phyloP scores from a whole-genome alignment of 352 stramenopile species.

The Pythium biforme region DNA sequence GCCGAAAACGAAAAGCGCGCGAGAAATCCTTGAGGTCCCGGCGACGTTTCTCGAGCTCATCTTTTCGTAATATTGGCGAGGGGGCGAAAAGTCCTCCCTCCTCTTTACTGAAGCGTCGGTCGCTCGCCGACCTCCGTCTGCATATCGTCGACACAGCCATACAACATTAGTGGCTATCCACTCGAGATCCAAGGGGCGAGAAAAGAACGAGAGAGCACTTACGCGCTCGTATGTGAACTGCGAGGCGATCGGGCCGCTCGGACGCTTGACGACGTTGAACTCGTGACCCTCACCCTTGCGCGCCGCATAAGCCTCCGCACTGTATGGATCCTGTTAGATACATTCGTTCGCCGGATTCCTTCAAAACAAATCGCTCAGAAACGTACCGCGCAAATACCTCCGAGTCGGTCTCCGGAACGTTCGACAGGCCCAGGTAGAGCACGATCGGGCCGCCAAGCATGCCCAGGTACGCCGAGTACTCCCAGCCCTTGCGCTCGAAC shows the following conservation, averaged over 20 bases:
- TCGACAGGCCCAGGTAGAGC: constrained; percentile 75
- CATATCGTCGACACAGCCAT: background rate
- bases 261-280: constrained; percentile 43
- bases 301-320: constrained; percentile 54
- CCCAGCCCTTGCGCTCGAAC: constrained; percentile 82
- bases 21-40: background rate
- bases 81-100: background rate
- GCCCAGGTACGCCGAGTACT: constrained; percentile 79
- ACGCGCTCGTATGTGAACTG: constrained; percentile 56
- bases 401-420: constrained; percentile 81
- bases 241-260: constrained; percentile 41
- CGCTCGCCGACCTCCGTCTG: constrained; percentile 61
- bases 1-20: background rate
- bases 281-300: constrained; percentile 45
- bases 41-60: constrained; percentile 6
- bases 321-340: constrained; percentile 14
- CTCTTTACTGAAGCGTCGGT: constrained; percentile 41
- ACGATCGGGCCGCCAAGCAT: constrained; percentile 69
- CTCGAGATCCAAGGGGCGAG: background rate
- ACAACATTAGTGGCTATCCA: background rate
- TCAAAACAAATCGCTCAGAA: background rate
- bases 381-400: constrained; percentile 74
- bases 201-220: constrained; percentile 29
- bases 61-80: background rate
- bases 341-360: background rate